phyloP scores from a whole-genome alignment of 1,139 yeast genomes.

The Hyphopichia buzzinii region DNA sequence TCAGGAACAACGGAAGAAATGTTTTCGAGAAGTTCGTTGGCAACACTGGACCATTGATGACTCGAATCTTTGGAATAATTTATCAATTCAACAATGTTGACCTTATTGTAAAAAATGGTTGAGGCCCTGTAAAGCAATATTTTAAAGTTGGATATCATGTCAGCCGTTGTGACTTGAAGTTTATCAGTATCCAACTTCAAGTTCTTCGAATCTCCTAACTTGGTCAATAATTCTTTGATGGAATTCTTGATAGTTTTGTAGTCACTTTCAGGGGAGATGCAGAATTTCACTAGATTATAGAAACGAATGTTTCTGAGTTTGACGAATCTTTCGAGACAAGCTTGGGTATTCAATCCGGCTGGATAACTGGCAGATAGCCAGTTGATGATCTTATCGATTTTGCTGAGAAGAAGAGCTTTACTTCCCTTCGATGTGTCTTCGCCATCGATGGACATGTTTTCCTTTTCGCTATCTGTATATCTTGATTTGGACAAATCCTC shows the following conservation, averaged over 20 bases:
- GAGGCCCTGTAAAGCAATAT: conserved; percentile 62
- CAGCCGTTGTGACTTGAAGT: conserved; percentile 41
- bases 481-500: conserved; percentile 30
- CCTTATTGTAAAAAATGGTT: conserved; percentile 60
- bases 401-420: conserved; percentile 22
- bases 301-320: conserved; percentile 56
- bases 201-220: conserved; percentile 51
- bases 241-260: conserved; percentile 59
- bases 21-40: conserved; percentile 56
- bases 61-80: conserved; percentile 39
- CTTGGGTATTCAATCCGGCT: conserved; percentile 43
- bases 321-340: conserved; percentile 51
- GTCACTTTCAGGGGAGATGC: conserved; percentile 59
- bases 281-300: conserved; percentile 52
- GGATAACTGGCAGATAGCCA: conserved; percentile 68
- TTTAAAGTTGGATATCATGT: conserved; percentile 52
- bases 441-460: conserved; percentile 19
- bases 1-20: conserved; percentile 64
- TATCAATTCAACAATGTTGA: conserved; percentile 58
- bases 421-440: conserved; percentile 16
- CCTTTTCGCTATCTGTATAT: conserved; percentile 33
- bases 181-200: conserved; percentile 39
- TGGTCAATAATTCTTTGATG: conserved; percentile 57
- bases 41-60: conserved; percentile 29
- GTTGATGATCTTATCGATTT: conserved; percentile 54